phyloP scores from a whole-genome alignment of 2,329 filamentous ascomycete genomes.

The Kalaharituber pfeilii region DNA sequence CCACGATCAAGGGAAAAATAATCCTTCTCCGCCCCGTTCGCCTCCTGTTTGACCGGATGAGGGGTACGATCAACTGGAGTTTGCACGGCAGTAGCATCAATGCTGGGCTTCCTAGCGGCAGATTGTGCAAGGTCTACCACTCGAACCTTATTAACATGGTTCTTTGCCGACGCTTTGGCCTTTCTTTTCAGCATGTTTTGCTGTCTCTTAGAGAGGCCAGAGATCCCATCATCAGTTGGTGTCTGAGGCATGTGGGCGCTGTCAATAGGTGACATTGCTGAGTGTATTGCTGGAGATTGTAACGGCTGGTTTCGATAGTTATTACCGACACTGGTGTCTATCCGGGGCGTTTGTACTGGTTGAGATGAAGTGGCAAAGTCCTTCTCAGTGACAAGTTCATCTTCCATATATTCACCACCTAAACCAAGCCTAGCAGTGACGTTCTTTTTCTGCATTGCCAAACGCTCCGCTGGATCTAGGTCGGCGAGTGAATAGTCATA shows the following conservation, averaged over 20 bases:
- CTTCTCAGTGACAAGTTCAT: slow-evolving; percentile 55
- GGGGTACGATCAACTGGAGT: slow-evolving; percentile 27
- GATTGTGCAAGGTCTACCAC: slow-evolving; percentile 62
- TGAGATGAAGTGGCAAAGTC: slow-evolving; percentile 35
- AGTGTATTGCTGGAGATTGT: slow-evolving; percentile 28
- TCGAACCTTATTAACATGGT: slow-evolving; percentile 73
- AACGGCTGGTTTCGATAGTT: slow-evolving; percentile 30
- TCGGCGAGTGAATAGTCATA: slow-evolving; percentile 71
- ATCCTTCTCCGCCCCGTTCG: slow-evolving; percentile 51
- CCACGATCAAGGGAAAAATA: slow-evolving; percentile 79
- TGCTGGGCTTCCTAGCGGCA: slow-evolving; percentile 21
- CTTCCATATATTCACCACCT: slow-evolving; percentile 65
- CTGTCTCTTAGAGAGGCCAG: slow-evolving; percentile 73
- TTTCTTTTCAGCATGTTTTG: slow-evolving; percentile 90
- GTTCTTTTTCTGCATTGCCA: slow-evolving; percentile 80
- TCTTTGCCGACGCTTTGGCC: slow-evolving; percentile 73
- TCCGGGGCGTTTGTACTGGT: slow-evolving; percentile 30
- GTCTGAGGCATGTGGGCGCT: slow-evolving; percentile 25
- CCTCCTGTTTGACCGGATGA: slow-evolving; percentile 43
- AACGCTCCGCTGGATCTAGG: slow-evolving; percentile 61
- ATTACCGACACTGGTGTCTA: slow-evolving; percentile 34
- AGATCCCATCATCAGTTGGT: slow-evolving; percentile 40
- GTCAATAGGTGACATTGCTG: slow-evolving; percentile 34
- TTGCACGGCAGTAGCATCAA: slow-evolving; percentile 15
- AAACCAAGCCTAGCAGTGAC: slow-evolving; percentile 67